Conservation (phyloP, 2,329 filamentous ascomycete species). For the Colletotrichum phormii region DNA sequence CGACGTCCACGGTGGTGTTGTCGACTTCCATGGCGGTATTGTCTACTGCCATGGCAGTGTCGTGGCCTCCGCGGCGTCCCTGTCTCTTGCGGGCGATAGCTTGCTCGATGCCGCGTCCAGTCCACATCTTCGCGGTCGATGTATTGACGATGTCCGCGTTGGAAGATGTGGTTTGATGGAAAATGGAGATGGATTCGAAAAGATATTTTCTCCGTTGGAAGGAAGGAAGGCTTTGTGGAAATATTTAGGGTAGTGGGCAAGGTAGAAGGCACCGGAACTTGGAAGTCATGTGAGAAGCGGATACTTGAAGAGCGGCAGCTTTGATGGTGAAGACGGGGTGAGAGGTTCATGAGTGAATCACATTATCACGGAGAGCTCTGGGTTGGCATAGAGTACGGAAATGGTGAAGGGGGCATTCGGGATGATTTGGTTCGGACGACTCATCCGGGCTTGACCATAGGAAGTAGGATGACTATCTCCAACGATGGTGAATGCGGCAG, state of each 20-base stretch:
- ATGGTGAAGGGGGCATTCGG: neutral
- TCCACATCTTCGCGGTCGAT: neutral
- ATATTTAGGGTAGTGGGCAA: too few relatives aligned
- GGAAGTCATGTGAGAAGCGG: neutral
- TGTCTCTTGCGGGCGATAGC: too few relatives aligned
- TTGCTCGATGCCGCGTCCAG: too few relatives aligned
- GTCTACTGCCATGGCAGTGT: too few relatives aligned
- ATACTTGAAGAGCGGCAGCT: neutral
- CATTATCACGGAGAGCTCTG: neutral
- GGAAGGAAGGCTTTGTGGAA: neutral
- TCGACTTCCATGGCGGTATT: too few relatives aligned
- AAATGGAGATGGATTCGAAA: neutral
- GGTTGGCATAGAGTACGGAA: neutral
- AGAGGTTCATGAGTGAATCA: neutral
- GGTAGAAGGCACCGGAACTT: neutral
- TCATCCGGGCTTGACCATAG: neutral
- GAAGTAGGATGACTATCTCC: neutral
- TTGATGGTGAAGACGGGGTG: neutral
- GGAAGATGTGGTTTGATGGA: neutral
- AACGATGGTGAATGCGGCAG: neutral
- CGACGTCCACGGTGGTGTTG: too few relatives aligned
- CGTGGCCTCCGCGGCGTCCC: too few relatives aligned
- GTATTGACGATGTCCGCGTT: neutral
- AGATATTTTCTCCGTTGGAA: neutral
- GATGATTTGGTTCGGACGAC: neutral